phyloP scores from a whole-genome alignment of 1,139 yeast species.

The Magnusiomyces sp. region DNA sequence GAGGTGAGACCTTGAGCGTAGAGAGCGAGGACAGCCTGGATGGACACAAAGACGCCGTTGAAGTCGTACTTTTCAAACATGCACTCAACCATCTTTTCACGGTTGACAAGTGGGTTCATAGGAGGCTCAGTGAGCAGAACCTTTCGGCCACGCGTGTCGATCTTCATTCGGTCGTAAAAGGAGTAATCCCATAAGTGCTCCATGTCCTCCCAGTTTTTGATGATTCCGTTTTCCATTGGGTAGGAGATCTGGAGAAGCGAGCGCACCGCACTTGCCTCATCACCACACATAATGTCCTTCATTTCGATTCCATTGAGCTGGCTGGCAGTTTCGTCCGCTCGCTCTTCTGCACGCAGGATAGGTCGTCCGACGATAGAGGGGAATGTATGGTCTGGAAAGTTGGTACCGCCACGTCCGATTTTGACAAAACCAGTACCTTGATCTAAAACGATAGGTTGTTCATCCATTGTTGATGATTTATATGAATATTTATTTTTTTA shows the following conservation, averaged over 20 bases:
- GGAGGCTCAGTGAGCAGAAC: slow-evolving; percentile 94
- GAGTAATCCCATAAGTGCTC: slow-evolving; percentile 98
- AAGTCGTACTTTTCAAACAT: slow-evolving; percentile 96
- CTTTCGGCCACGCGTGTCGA: slow-evolving; percentile 68
- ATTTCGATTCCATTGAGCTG: slow-evolving; percentile 36
- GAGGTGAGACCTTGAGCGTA: slow-evolving; percentile 96
- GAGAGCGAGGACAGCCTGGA: slow-evolving; percentile 93
- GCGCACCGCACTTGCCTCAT: slow-evolving; percentile 86
- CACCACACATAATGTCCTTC: slow-evolving; percentile 96
- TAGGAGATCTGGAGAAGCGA: slow-evolving; percentile 84
- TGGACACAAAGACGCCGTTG: slow-evolving; percentile 96
- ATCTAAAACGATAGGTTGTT: slow-evolving; percentile 49
- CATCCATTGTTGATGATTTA: slow-evolving; percentile 9
- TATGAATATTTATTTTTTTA: background rate
- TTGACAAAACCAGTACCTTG: slow-evolving; percentile 93
- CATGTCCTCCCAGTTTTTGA: slow-evolving; percentile 98
- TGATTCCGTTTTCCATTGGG: slow-evolving; percentile 98
- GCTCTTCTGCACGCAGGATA: slow-evolving; percentile 91
- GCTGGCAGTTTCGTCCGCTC: slow-evolving; percentile 44
- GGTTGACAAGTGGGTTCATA: slow-evolving; percentile 88
- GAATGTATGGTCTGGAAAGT: slow-evolving; percentile 96
- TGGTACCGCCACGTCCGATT: slow-evolving; percentile 93
- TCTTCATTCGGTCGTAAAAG: slow-evolving; percentile 80
- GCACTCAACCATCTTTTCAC: slow-evolving; percentile 91
- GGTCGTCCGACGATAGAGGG: slow-evolving; percentile 99